A percentile compares a stretch with the other conserved stretches of the same genome.
Conservation (phyloP, 2,329 filamentous ascomycete genomes). For the Cladosporium sp. region DNA sequence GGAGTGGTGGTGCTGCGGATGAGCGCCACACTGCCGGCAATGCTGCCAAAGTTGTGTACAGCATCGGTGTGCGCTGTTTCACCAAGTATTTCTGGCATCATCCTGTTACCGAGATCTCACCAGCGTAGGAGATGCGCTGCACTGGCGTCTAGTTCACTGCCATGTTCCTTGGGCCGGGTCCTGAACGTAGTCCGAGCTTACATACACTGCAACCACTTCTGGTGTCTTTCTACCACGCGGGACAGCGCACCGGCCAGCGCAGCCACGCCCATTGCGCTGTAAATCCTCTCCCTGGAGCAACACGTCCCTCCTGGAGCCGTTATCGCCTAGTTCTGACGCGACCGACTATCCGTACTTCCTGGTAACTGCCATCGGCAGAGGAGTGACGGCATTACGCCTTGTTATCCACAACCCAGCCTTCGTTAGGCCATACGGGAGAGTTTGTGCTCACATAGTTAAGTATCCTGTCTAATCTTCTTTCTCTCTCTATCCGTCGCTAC, state of each 20-base stretch:
- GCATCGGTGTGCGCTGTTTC: slow-evolving; percentile 3
- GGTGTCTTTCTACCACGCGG: slow-evolving; percentile 1
- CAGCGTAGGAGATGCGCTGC: not conserved
- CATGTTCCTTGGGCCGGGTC: not conserved
- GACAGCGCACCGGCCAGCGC: slow-evolving; percentile 1
- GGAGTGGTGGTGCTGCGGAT: not conserved
- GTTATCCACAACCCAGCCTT: slow-evolving; percentile 10
- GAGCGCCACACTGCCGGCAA: not conserved
- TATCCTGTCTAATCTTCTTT: slow-evolving; percentile 6
- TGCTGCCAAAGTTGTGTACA: not conserved
- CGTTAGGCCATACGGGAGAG: not conserved
- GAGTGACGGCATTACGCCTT: slow-evolving; percentile 4
- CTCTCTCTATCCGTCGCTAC: not conserved
- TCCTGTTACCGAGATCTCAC: not conserved
- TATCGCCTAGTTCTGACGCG: slow-evolving; percentile 4
- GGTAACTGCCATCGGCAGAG: slow-evolving; percentile 9
- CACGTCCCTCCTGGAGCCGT: slow-evolving; percentile 1
- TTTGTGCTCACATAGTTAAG: slow-evolving; percentile 1
- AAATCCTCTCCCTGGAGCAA: not conserved
- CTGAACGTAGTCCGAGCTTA: slow-evolving; percentile 8
- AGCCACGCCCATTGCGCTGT: slow-evolving; percentile 2
- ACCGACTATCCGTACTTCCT: slow-evolving; percentile 10
- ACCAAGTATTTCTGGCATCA: slow-evolving; percentile 7
- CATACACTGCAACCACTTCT: slow-evolving; percentile 9
- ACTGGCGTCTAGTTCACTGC: slow-evolving; percentile 1